Evolutionary conservation across 441 rosid genomes (phyloP), one percentile per base, ranked within the genome.

Genomic region (Gossypium gossypioides): DNA sequence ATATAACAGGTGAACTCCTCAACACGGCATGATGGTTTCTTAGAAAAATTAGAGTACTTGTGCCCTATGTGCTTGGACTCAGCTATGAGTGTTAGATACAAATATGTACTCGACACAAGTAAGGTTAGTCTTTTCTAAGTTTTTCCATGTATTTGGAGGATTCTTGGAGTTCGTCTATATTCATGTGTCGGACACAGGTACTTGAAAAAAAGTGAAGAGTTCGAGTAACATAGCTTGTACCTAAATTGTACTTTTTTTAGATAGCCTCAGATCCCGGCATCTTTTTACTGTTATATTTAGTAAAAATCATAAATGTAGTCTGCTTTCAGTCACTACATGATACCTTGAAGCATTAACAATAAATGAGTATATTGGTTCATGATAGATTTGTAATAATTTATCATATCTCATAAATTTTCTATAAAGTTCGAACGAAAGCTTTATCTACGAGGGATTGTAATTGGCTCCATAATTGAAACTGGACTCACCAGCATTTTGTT

Each of bases 401-500:
- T 66, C 40, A 40, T 44, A 24, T 22, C 52, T 24, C 3, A 48
- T 21, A 48, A 24, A 48, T 40, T 40, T 40, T 50, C 68, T 27
- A 24, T 63, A 10, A 40, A 63, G 40, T 66, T 46, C 37, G 22
- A 44, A 44, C 3, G 37, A 66, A 44, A 46, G 48, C 2, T 12
- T 19, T 66, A 66, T 66, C 40, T 52, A 24, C n/a, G 3, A 48
- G 58, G 12, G 58, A 25, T 25, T 25, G 48, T 16, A 55, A 70
- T 9, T 48, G 6, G 56, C n/a, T 24, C 16, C 5, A n/a, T 64
- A 56, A 44, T 2, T 10, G 58, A 64, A 76, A 70, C 25, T 21
- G 21, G 77, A 83, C 88, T 86, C 75, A 91, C 97, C 97, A 85
- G 86, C 97, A 92, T 92, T 85, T 83, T 85, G 75, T 84, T 92